These are phyloP conservation scores for Capniomyces stellatus DNA, from an alignment of 371 early-diverging fungal genomes.

Conservation along the genomic window DNA sequence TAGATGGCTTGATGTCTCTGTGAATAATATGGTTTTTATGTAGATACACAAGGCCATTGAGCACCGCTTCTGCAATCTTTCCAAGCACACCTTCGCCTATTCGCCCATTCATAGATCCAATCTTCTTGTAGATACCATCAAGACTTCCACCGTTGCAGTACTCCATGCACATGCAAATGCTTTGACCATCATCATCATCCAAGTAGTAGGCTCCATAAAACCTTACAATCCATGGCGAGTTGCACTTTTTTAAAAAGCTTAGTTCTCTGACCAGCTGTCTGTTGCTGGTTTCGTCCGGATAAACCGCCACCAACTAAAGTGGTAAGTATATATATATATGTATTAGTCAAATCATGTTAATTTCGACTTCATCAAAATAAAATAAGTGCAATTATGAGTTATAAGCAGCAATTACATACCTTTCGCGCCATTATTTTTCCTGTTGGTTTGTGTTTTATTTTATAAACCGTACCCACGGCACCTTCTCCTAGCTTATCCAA, in stretches of 20 bases:
- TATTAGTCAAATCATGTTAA: not conserved
- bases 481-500: constrained; percentile 71
- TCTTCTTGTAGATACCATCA: constrained; percentile 56
- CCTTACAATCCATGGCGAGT: constrained; percentile 79
- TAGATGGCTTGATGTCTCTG: constrained; percentile 77
- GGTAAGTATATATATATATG: not conserved
- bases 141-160: constrained; percentile 70
- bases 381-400: not conserved
- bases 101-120: constrained; percentile 35
- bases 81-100: constrained; percentile 66
- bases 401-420: constrained; percentile 5
- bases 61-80: constrained; percentile 62
- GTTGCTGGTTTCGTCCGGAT: constrained; percentile 34
- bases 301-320: constrained; percentile 18
- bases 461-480: constrained; percentile 81
- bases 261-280: constrained; percentile 82
- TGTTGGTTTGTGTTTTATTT: constrained; percentile 59
- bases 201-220: constrained; percentile 87
- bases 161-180: constrained; percentile 91
- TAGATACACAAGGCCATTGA: constrained; percentile 54
- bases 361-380: not conserved
- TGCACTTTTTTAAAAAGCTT: constrained; percentile 66
- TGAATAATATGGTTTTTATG: constrained; percentile 71
- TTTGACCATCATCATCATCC: constrained; percentile 59
- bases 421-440: constrained; percentile 86